Conservation (phyloP, 1,139 yeast genomes). For the Geotrichum siamense region DNA sequence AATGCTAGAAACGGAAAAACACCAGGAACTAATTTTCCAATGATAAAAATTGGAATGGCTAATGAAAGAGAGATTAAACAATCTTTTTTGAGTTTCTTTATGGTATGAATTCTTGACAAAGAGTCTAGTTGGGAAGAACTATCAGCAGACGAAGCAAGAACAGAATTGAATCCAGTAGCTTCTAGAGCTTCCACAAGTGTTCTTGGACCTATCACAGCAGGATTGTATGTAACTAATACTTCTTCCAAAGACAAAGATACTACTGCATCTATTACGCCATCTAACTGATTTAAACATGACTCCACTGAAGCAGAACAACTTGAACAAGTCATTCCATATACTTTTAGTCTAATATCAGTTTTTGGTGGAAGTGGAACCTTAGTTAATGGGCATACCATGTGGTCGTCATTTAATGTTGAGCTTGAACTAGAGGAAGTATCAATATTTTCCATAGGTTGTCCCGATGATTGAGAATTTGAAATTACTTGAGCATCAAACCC, state of each 20-base stretch:
- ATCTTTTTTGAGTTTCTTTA: slow-evolving; percentile 57
- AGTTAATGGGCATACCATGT: not conserved
- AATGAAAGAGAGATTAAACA: slow-evolving; percentile 46
- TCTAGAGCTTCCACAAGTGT: slow-evolving; percentile 46
- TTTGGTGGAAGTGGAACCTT: not conserved
- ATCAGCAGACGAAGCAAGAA: slow-evolving; percentile 40
- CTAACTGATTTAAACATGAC: slow-evolving; percentile 37
- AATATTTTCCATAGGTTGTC: not conserved
- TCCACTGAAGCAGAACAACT: slow-evolving; percentile 50
- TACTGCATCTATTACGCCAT: slow-evolving; percentile 43
- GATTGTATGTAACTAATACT: slow-evolving; percentile 43
- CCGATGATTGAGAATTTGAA: slow-evolving; percentile 24
- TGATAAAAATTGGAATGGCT: slow-evolving; percentile 58
- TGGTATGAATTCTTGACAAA: slow-evolving; percentile 64
- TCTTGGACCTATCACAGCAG: slow-evolving; percentile 48
- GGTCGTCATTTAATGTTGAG: not conserved
- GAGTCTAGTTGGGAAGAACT: slow-evolving; percentile 59
- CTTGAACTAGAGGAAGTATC: not conserved
- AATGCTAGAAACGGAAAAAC: slow-evolving; percentile 26
- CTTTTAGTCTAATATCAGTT: slow-evolving; percentile 30
- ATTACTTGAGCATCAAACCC: slow-evolving; percentile 57
- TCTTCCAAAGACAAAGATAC: slow-evolving; percentile 40
- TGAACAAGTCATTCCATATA: slow-evolving; percentile 58
- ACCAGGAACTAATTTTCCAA: slow-evolving; percentile 45
- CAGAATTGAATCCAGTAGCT: slow-evolving; percentile 45